Evolutionary conservation across 768 basidiomycete genomes (phyloP).

Genomic region (Suillus sp.): DNA sequence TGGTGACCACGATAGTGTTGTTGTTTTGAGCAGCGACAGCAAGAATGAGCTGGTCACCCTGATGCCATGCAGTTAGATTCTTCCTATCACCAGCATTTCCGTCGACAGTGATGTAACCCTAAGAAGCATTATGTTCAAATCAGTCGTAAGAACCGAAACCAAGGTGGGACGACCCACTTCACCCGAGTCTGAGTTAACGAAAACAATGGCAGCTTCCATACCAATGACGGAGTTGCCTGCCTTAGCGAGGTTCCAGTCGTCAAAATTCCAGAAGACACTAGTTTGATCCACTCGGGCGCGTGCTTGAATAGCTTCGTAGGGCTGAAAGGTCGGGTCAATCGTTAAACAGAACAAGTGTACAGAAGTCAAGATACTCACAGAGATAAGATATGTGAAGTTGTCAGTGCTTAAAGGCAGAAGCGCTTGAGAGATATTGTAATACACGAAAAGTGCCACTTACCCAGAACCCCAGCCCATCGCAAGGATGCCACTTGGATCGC

Average conservation of each 20-base stretch:
- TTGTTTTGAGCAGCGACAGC: conserved; percentile 66
- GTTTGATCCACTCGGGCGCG: conserved; percentile 71
- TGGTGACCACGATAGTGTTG: conserved; percentile 81
- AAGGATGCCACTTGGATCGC: conserved; percentile 64
- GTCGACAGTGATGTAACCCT: conserved; percentile 58
- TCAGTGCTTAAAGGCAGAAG: conserved; percentile 47
- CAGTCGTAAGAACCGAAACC: not conserved
- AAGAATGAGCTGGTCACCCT: conserved; percentile 43
- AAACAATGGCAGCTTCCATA: conserved; percentile 74
- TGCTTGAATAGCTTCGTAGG: conserved; percentile 78
- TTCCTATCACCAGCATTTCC: conserved; percentile 46
- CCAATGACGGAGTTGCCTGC: conserved; percentile 50
- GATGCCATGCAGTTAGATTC: conserved; percentile 43
- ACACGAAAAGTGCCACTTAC: conserved; percentile 24
- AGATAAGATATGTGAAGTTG: conserved; percentile 77
- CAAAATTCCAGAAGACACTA: conserved; percentile 63
- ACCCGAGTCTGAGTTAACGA: conserved; percentile 82
- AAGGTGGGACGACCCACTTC: conserved; percentile 44
- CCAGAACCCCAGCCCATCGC: conserved; percentile 96
- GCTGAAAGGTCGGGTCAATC: conserved; percentile 38
- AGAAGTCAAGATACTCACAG: conserved; percentile 44
- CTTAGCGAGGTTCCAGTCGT: conserved; percentile 63
- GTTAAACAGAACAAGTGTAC: not conserved
- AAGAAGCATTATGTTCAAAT: conserved; percentile 23
- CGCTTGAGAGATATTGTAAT: conserved; percentile 35